phyloP scores from a whole-genome alignment of 2,329 filamentous ascomycete species.

The Lecanicillium sp. region DNA sequence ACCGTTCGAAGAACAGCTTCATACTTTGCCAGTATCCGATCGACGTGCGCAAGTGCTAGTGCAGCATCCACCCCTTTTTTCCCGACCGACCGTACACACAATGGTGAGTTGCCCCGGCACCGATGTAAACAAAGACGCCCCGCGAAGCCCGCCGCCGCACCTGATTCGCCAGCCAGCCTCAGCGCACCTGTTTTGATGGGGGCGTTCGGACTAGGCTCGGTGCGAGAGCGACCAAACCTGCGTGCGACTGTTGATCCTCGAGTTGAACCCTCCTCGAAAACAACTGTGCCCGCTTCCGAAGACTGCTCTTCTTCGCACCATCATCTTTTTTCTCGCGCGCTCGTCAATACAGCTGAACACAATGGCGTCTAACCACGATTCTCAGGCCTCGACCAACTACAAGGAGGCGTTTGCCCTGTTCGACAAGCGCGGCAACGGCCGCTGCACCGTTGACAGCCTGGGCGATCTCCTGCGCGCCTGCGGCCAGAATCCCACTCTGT shows the following conservation, averaged over 20 bases:
- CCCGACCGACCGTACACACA: slow-evolving; percentile 10
- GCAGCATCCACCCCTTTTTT: too few relatives aligned
- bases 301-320: slow-evolving; percentile 4
- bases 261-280: too few relatives aligned
- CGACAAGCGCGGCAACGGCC: slow-evolving; percentile 97
- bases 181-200: slow-evolving; percentile 1
- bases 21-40: too few relatives aligned
- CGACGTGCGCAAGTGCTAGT: too few relatives aligned
- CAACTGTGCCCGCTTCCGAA: too few relatives aligned
- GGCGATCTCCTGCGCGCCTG: slow-evolving; percentile 94
- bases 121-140: slow-evolving; percentile 26
- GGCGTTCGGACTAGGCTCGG: neutral
- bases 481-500: slow-evolving; percentile 92
- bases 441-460: slow-evolving; percentile 76
- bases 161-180: slow-evolving; percentile 24
- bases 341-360: slow-evolving; percentile 11
- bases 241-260: too few relatives aligned
- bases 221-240: too few relatives aligned
- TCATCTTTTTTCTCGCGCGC: slow-evolving; percentile 2
- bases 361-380: slow-evolving; percentile 47
- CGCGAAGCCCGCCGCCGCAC: slow-evolving; percentile 16
- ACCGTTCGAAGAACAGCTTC: neutral
- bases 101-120: slow-evolving; percentile 32
- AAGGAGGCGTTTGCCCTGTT: slow-evolving; percentile 99
- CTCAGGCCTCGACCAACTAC: slow-evolving; percentile 87